A percentile compares a stretch with the other conserved stretches of the same genome.
phyloP scores from a whole-genome alignment of 805 yeast genomes.

The Candida khao-thaluensis region DNA sequence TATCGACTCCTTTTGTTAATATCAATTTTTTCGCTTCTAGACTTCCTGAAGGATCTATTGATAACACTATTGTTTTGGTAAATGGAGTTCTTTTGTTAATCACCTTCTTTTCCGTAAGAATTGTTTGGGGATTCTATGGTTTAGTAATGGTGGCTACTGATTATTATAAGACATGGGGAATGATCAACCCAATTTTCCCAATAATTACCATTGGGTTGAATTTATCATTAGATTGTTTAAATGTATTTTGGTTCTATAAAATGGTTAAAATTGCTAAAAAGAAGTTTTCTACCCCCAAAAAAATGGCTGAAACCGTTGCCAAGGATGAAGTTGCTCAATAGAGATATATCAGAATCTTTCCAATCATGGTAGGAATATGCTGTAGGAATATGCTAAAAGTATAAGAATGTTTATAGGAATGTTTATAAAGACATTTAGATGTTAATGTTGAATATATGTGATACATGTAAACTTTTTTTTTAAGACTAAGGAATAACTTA shows the following conservation, averaged over 20 bases:
- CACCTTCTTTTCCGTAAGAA: constrained; percentile 74
- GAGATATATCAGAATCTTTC: no score
- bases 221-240: constrained; percentile 61
- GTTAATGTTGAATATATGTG: no score
- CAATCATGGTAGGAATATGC: no score
- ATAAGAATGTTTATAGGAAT: no score
- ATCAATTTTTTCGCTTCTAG: constrained; percentile 87
- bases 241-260: constrained; percentile 82
- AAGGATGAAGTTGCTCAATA: constrained; percentile 18
- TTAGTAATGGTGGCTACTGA: constrained; percentile 51
- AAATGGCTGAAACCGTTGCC: constrained; percentile 19
- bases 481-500: no score
- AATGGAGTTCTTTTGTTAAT: constrained; percentile 73
- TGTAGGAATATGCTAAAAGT: no score
- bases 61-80: constrained; percentile 49
- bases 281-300: constrained; percentile 29
- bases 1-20: constrained; percentile 93
- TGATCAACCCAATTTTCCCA: constrained; percentile 49
- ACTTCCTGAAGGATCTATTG: constrained; percentile 66
- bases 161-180: constrained; percentile 43
- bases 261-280: constrained; percentile 76
- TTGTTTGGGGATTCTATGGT: constrained; percentile 84
- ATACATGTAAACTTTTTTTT: no score
- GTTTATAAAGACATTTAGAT: no score
- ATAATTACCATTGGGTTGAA: constrained; percentile 55